A percentile compares a stretch with the other conserved stretches of the same genome.
Conservation (phyloP, 805 yeast species). For the Hanseniaspora mollemarum region DNA sequence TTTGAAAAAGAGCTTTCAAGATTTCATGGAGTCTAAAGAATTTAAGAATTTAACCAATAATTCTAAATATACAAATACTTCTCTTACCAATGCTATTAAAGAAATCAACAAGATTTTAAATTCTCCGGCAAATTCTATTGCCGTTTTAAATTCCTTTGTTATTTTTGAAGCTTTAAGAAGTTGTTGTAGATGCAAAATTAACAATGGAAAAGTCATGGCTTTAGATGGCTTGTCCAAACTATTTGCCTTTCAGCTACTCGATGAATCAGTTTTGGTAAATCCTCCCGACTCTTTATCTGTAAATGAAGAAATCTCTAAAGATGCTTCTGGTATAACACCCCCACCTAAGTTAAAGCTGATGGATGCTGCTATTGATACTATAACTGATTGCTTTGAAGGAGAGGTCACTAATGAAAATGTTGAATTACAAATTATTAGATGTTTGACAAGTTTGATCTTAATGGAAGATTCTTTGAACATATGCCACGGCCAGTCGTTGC, state of each 20-base stretch:
- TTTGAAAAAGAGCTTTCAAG: constrained; percentile 48
- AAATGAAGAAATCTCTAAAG: constrained; percentile 27
- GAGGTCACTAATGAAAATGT: constrained; percentile 84
- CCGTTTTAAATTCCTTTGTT: constrained; percentile 35
- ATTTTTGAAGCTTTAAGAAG: constrained; percentile 69
- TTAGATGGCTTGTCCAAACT: constrained; percentile 79
- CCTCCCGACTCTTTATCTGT: constrained; percentile 33
- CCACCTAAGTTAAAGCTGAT: constrained; percentile 50
- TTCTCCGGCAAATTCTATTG: constrained; percentile 16
- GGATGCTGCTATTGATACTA: constrained; percentile 73
- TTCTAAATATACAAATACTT: constrained; percentile 22
- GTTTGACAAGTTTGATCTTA: constrained; percentile 76
- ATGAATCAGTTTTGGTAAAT: constrained; percentile 47
- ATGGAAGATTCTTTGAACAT: constrained; percentile 63
- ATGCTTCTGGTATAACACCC: constrained; percentile 37
- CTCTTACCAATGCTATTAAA: constrained; percentile 28
- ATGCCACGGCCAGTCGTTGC: constrained; percentile 73
- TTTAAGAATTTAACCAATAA: constrained; percentile 37
- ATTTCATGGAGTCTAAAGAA: constrained; percentile 49
- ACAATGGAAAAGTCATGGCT: constrained; percentile 58
- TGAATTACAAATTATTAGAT: constrained; percentile 87
- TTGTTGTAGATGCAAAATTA: constrained; percentile 57
- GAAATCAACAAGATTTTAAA: constrained; percentile 25
- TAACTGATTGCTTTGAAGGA: constrained; percentile 75
- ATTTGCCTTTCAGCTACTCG: constrained; percentile 66